A percentile compares a stretch with the other conserved stretches of the same genome.
Conservation (phyloP, 768 basidiomycete genomes). For the Paxillus rubicundulus region DNA sequence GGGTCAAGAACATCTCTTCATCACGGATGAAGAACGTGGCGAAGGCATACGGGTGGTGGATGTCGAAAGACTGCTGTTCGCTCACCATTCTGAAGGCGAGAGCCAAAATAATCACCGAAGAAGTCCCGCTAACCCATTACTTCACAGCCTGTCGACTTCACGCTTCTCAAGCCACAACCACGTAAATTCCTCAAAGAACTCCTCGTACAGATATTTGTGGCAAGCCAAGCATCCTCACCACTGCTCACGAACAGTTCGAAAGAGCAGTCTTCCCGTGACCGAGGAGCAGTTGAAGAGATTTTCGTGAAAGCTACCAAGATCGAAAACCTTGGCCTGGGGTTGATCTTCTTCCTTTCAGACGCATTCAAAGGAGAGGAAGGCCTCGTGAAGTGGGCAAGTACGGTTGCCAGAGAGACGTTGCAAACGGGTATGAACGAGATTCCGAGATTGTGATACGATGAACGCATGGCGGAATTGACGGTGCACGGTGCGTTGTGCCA, state of each 20-base stretch:
- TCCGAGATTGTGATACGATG: constrained; percentile 24
- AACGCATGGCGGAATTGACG: too few species aligned
- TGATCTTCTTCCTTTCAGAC: constrained; percentile 66
- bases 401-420: constrained; percentile 67
- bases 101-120: neutral
- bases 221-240: constrained; percentile 74
- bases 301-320: constrained; percentile 72
- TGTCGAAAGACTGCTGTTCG: constrained; percentile 76
- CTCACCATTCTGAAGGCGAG: constrained; percentile 81
- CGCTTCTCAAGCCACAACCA: constrained; percentile 60
- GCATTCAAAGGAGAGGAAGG: constrained; percentile 41
- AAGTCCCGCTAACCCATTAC: neutral
- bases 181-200: constrained; percentile 68
- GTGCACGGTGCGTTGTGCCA: too few species aligned
- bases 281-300: constrained; percentile 67
- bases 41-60: constrained; percentile 88
- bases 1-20: constrained; percentile 53
- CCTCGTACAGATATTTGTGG: constrained; percentile 65
- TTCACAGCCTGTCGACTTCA: constrained; percentile 84
- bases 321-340: constrained; percentile 67
- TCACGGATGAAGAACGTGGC: constrained; percentile 71
- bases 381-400: constrained; percentile 64
- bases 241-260: constrained; percentile 41
- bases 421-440: constrained; percentile 60
- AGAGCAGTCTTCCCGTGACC: constrained; percentile 46